These are phyloP conservation scores for Selaginella tamariscina DNA, from an alignment of 75 land plant species.

Conservation along the genomic window DNA sequence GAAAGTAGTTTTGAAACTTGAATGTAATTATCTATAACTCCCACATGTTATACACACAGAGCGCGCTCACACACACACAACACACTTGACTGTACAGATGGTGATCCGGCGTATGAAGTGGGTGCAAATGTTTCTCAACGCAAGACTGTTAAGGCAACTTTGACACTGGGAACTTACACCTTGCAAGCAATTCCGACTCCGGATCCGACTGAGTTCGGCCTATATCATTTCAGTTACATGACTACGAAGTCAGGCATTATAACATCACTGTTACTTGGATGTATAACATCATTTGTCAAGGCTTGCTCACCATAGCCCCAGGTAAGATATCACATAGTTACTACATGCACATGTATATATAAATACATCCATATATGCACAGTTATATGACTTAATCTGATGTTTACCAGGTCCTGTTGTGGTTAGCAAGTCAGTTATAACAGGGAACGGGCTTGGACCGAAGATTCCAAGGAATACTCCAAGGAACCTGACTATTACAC, in stretches of 20 bases:
- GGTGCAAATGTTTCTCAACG: neutral
- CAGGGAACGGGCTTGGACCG: neutral
- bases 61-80: too few species aligned
- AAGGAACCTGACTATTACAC: neutral
- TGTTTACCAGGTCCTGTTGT: neutral
- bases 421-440: neutral
- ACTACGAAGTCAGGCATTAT: neutral
- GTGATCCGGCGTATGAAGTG: neutral
- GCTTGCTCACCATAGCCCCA: neutral
- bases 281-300: neutral
- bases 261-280: neutral
- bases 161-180: neutral
- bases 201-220: neutral
- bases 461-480: neutral
- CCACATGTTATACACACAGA: too few species aligned
- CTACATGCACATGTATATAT: neutral
- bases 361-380: neutral
- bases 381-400: neutral
- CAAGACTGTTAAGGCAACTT: neutral
- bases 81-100: neutral
- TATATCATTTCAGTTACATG: neutral
- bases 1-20: too few species aligned
- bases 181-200: neutral
- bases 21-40: too few species aligned
- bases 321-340: neutral